These are phyloP conservation scores for Erythrobasidium hasegawianum DNA, from an alignment of 1,284 basidiomycete species.

Conservation along the genomic window DNA sequence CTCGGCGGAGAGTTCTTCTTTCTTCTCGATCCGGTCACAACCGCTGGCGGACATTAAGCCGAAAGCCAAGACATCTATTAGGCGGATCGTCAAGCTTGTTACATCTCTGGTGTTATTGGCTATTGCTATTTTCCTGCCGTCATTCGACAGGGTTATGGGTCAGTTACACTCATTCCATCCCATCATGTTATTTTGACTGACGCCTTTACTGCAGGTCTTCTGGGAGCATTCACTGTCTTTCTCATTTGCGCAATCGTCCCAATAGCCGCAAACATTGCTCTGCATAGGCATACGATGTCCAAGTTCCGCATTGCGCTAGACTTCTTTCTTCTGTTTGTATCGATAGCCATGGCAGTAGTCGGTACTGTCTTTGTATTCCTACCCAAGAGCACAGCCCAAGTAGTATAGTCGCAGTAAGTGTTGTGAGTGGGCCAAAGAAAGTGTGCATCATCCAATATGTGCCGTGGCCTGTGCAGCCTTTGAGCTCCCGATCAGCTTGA, in stretches of 20 bases:
- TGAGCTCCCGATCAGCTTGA: too few species aligned
- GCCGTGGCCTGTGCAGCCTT: too few species aligned
- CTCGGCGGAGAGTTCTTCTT: background rate
- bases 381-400: constrained; percentile 39
- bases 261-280: constrained; percentile 20
- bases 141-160: constrained; percentile 81
- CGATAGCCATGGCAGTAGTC: constrained; percentile 66
- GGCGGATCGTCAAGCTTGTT: constrained; percentile 56
- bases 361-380: constrained; percentile 70
- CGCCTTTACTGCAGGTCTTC: too few species aligned
- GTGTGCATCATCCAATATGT: too few species aligned
- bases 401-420: background rate
- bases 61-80: constrained; percentile 12
- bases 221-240: constrained; percentile 66
- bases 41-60: constrained; percentile 23
- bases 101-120: constrained; percentile 62
- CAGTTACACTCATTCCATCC: too few species aligned
- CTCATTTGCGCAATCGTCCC: constrained; percentile 67
- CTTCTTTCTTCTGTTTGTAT: constrained; percentile 56
- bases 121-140: constrained; percentile 73
- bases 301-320: constrained; percentile 2
- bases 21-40: constrained; percentile 8
- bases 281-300: constrained; percentile 22
- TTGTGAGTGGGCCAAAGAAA: too few species aligned
- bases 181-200: too few species aligned